Conservation (phyloP, 2,329 filamentous ascomycete species). For the Sporothrix brunneoviolacea region DNA sequence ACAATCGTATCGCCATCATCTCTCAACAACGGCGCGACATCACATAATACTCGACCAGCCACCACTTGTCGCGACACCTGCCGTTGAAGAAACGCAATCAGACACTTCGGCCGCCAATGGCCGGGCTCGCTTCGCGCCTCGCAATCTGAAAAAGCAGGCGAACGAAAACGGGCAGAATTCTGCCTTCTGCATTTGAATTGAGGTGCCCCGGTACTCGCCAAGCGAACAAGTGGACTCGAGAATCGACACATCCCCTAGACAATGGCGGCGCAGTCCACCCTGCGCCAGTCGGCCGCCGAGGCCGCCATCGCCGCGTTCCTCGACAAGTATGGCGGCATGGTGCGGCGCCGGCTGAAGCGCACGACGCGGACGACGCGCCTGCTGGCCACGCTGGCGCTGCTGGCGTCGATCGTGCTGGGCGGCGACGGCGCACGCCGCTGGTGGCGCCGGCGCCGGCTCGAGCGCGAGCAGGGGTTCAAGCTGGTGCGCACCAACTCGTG, state of each 20-base stretch:
- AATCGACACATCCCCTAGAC: neutral
- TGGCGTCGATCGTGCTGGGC: slow-evolving; percentile 69
- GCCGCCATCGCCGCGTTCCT: slow-evolving; percentile 60
- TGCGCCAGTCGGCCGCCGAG: slow-evolving; percentile 59
- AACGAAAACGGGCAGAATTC: neutral
- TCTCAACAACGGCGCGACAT: neutral
- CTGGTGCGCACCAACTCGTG: slow-evolving; percentile 88
- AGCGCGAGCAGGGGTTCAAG: slow-evolving; percentile 74
- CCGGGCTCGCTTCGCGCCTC: slow-evolving; percentile 1
- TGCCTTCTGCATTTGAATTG: neutral
- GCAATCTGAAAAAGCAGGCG: no score
- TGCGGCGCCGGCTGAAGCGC: slow-evolving; percentile 49
- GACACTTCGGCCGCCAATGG: neutral
- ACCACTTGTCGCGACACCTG: no score
- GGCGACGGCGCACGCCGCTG: slow-evolving; percentile 73
- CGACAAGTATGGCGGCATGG: slow-evolving; percentile 49
- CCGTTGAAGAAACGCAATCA: no score
- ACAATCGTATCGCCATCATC: neutral
- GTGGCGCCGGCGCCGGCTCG: slow-evolving; percentile 66
- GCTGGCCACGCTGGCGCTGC: slow-evolving; percentile 67
- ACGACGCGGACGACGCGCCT: slow-evolving; percentile 67
- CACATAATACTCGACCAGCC: neutral
- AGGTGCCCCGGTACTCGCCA: no score
- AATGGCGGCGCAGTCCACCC: slow-evolving; percentile 86
- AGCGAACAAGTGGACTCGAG: no score